Conservation (phyloP, 2,329 filamentous ascomycete genomes). For the Pezicula neosporulosa region DNA sequence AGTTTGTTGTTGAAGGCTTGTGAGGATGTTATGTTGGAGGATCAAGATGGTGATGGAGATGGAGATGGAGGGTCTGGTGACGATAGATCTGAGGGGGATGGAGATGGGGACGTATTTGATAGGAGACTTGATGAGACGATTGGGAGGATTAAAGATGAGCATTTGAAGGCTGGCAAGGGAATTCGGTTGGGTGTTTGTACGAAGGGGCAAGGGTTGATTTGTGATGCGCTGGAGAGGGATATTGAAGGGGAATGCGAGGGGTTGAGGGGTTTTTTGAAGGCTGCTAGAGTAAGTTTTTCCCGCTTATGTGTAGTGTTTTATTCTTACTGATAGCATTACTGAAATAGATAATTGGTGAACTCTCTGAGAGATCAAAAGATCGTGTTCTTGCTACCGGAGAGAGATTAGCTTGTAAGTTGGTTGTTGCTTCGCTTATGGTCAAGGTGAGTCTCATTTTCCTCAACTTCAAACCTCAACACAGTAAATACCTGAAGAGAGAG, state of each 20-base stretch:
- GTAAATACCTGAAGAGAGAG: no score
- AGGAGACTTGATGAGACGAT: slow-evolving; percentile 43
- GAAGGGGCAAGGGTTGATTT: background rate
- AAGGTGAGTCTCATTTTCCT: slow-evolving; percentile 18
- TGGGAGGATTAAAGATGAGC: slow-evolving; percentile 45
- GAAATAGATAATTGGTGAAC: slow-evolving; percentile 39
- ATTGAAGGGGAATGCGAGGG: slow-evolving; percentile 42
- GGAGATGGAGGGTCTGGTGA: no score
- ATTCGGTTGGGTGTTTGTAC: slow-evolving; percentile 37
- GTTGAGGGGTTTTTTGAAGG: slow-evolving; percentile 46
- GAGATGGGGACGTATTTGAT: no score
- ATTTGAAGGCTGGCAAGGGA: slow-evolving; percentile 41
- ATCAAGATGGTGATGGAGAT: slow-evolving; percentile 6
- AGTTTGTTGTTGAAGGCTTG: slow-evolving; percentile 36
- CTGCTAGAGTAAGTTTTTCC: slow-evolving; percentile 42
- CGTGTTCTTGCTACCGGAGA: slow-evolving; percentile 43
- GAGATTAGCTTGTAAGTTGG: slow-evolving; percentile 27
- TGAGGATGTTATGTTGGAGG: slow-evolving; percentile 12
- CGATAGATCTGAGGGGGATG: no score
- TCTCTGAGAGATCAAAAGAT: slow-evolving; percentile 48
- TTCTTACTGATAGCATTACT: background rate
- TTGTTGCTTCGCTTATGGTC: slow-evolving; percentile 25
- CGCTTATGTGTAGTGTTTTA: background rate
- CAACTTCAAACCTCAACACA: no score
- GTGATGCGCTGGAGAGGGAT: slow-evolving; percentile 1